Conservation (phyloP, 148 eudicot genomes). For the Nyssa sinensis region DNA sequence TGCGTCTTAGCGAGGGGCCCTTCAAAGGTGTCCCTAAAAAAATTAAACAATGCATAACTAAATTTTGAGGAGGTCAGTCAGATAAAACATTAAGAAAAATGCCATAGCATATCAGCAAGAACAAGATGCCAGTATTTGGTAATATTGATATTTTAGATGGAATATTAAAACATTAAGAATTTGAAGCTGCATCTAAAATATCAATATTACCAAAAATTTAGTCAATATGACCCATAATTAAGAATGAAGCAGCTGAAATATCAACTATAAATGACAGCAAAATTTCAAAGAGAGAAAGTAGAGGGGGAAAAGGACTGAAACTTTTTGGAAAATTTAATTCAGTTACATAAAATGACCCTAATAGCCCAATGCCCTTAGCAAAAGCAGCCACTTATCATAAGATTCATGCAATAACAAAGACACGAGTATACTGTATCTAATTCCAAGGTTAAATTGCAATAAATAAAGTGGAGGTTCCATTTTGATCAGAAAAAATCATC, state of each 20-base stretch:
- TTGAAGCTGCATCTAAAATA: not conserved
- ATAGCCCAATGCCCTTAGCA: too few relatives aligned
- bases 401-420: too few relatives aligned
- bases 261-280: not conserved
- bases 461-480: too few relatives aligned
- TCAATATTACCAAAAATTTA: not conserved
- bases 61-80: not conserved
- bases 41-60: not conserved
- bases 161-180: not conserved
- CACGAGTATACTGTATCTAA: too few relatives aligned
- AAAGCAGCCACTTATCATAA: too few relatives aligned
- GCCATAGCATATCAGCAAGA: too few relatives aligned
- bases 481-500: too few relatives aligned
- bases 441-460: too few relatives aligned
- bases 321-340: not conserved
- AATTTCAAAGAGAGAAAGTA: not conserved
- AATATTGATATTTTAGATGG: not conserved
- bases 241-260: not conserved
- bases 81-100: not conserved
- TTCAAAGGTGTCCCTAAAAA: constrained; percentile 31
- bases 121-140: too few relatives aligned
- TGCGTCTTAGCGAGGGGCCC: constrained; percentile 42
- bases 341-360: not conserved
- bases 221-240: not conserved
- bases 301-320: not conserved